phyloP scores from a whole-genome alignment of 2,329 filamentous ascomycete species.

The Lasiodiplodia sp. region DNA sequence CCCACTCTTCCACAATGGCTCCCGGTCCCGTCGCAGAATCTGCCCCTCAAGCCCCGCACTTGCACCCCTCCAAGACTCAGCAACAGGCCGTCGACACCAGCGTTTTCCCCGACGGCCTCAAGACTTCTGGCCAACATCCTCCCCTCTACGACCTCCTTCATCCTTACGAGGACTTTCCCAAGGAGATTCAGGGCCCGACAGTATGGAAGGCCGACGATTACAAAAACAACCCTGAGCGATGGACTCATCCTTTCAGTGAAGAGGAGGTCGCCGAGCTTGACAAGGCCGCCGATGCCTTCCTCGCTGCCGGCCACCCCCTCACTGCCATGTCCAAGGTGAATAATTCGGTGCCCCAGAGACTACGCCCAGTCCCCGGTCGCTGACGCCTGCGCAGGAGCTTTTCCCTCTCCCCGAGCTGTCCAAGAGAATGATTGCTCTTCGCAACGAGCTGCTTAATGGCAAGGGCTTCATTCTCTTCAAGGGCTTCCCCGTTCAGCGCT shows the following conservation, averaged over 20 bases:
- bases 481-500: conserved; percentile 76
- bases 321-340: conserved; percentile 72
- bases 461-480: conserved; percentile 94
- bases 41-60: conserved; percentile 24
- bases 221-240: conserved; percentile 67
- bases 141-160: conserved; percentile 71
- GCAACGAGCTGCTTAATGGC: conserved; percentile 75
- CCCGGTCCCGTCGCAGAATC: conserved; percentile 28
- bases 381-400: conserved; percentile 51
- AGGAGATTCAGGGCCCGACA: conserved; percentile 73
- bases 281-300: conserved; percentile 71
- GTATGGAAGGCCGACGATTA: conserved; percentile 76
- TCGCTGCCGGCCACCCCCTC: conserved; percentile 68
- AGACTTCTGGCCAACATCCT: conserved; percentile 74
- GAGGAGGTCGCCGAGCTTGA: conserved; percentile 74
- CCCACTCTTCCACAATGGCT: conserved; percentile 22
- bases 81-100: conserved; percentile 36
- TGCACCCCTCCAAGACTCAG: conserved; percentile 24
- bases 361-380: neutral
- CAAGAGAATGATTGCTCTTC: conserved; percentile 61
- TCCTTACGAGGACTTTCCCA: conserved; percentile 74
- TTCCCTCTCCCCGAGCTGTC: conserved; percentile 68
- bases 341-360: too few species aligned
- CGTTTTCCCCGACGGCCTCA: conserved; percentile 70
- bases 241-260: conserved; percentile 73